Evolutionary conservation across 2,329 filamentous ascomycete genomes (phyloP).

Genomic region (Venturia asperata): DNA sequence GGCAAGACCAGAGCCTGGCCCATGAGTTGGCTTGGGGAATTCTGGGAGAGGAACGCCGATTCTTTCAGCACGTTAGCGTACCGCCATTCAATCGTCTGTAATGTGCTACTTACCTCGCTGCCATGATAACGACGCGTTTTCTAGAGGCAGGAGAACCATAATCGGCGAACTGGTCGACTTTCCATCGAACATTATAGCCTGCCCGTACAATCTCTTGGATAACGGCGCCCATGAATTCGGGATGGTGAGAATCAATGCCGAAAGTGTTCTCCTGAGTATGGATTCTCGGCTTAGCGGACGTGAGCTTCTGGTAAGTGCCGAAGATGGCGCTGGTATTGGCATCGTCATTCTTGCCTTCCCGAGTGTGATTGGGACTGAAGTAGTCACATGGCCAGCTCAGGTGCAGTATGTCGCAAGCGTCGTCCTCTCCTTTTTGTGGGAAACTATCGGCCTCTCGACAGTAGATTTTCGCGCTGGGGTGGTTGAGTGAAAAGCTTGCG

Average conservation of each 20-base stretch:
- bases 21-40: constrained; percentile 14
- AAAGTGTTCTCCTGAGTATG: constrained; percentile 16
- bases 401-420: background rate
- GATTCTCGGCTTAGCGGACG: background rate
- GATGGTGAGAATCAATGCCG: constrained; percentile 7
- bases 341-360: background rate
- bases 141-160: background rate
- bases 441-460: background rate
- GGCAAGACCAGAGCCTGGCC: constrained; percentile 4
- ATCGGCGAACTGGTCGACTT: constrained; percentile 11
- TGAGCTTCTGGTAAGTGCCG: background rate
- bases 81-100: too few relatives aligned
- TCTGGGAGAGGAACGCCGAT: constrained; percentile 10
- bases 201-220: constrained; percentile 1
- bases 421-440: background rate
- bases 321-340: background rate
- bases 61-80: background rate
- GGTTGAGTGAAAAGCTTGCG: background rate
- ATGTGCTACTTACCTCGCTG: constrained; percentile 12
- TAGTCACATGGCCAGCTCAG: constrained; percentile 11
- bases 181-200: constrained; percentile 16
- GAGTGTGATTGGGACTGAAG: constrained; percentile 12
- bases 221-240: background rate
- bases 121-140: constrained; percentile 11
- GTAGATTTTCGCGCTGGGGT: background rate